Percentiles rank a stretch among this genome's conserved stretches.
phyloP scores from a whole-genome alignment of 2,329 filamentous ascomycete species.

The Thermochaetoides dissita region DNA sequence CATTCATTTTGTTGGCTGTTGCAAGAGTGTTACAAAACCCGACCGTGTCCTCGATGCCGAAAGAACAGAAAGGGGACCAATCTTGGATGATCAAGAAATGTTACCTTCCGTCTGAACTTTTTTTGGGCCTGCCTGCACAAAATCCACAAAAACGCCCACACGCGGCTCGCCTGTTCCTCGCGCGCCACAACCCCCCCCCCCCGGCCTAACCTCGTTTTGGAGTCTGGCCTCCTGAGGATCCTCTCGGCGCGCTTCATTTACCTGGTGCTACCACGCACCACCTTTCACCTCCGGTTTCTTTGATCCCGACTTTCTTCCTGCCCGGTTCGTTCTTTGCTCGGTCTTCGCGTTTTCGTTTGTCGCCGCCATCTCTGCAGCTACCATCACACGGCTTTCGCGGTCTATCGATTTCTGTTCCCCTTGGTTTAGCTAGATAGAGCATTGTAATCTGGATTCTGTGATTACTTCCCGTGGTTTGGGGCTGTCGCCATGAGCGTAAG shows the following conservation, averaged over 20 bases:
- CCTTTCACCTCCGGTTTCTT: slow-evolving; percentile 5
- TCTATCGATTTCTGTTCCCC: background rate
- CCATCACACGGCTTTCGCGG: background rate
- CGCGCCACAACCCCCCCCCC: slow-evolving; percentile 12
- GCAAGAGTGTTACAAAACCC: background rate
- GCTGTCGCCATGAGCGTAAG: too few species aligned
- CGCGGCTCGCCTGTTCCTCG: slow-evolving; percentile 1
- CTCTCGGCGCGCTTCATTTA: slow-evolving; percentile 3
- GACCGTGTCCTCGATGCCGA: too few species aligned
- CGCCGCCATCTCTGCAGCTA: too few species aligned
- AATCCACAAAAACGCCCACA: slow-evolving; percentile 1
- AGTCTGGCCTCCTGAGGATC: slow-evolving; percentile 13
- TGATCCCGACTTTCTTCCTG: background rate
- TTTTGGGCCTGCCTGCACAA: background rate
- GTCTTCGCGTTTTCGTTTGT: too few species aligned
- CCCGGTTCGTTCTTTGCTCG: background rate
- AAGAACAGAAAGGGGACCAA: too few species aligned
- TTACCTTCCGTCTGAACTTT: too few species aligned
- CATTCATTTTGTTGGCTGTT: background rate
- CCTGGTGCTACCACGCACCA: slow-evolving; percentile 1
- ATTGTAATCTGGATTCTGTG: background rate
- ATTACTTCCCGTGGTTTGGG: background rate
- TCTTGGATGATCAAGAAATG: too few species aligned
- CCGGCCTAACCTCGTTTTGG: slow-evolving; percentile 12
- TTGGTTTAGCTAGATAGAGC: too few species aligned